Base-by-base conservation (phyloP, 148 eudicot species). In the Silene conica region DNA sequence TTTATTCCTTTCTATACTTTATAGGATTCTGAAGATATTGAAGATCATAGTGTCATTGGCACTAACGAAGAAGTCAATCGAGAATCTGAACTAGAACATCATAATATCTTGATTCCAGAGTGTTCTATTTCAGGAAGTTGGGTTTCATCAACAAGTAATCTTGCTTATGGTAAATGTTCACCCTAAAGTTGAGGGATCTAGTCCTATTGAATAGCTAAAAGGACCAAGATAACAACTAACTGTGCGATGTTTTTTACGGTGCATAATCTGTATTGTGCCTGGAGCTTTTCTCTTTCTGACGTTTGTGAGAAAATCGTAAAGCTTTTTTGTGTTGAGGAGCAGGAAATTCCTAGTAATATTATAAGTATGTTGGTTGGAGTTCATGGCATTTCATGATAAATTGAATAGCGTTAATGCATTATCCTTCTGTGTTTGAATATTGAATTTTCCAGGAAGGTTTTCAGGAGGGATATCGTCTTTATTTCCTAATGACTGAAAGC, bases 101-200 rank as follows among this genome's bases (percentile, higher is more conserved):
- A 69, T 59, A 67, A 76, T 58, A 69, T 60, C 50, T 78, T 85
- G 43, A 81, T 83, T 83, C 83, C 80, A 69, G 87, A 84, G 71
- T 84, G 86, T 48, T 89, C 89, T 70, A 75, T 82, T 74, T 87
- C 93, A 13, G 87, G 83, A 72, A 89, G 93, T 86, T 88, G 79
- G 70, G 67, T 85, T 79, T 83, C 88, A 19, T 82, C 86, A 57
- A 85, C 78, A 74, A 82, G 67, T 28, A 64, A 72, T 70, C 15
- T 73, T 66, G 63, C 74, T 65, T 69, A 48, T 63, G 87, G 81
- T 84, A 77, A 63, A 19, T 58, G 73, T 62, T 69, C 21, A 13
- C 48, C 38, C 50, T 31, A 64, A 18, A 46, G 20, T n/a, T 43
- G 54, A 67, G 7, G 25, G 70, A 25, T 19, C 15, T 43, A 19